Evolutionary conservation across 2,329 filamentous ascomycete genomes (phyloP).

Genomic region (Stemphylium vesicarium): DNA sequence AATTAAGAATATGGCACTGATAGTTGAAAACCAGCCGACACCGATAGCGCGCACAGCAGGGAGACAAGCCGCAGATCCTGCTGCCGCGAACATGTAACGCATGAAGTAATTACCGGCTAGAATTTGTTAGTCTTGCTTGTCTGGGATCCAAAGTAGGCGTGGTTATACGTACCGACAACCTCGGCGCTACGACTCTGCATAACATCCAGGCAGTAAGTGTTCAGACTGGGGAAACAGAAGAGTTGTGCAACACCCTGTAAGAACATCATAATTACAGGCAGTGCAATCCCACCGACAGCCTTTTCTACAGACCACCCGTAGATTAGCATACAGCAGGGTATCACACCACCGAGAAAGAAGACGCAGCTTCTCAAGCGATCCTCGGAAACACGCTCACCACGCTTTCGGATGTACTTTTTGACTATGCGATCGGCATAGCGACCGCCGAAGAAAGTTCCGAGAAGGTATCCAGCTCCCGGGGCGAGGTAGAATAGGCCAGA

Average conservation of each 20-base stretch:
- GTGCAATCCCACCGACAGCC: constrained; percentile 60
- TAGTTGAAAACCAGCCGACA: constrained; percentile 81
- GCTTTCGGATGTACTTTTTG: constrained; percentile 67
- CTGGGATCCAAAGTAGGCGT: background rate
- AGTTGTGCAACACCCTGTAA: constrained; percentile 75
- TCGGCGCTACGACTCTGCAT: constrained; percentile 75
- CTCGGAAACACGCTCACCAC: constrained; percentile 68
- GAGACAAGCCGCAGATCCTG: constrained; percentile 73
- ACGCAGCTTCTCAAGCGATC: constrained; percentile 66
- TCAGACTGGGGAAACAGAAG: constrained; percentile 76
- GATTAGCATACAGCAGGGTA: constrained; percentile 69
- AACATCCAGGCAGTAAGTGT: constrained; percentile 83
- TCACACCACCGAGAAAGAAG: constrained; percentile 62
- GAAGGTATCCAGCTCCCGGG: constrained; percentile 72
- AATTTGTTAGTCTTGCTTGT: constrained; percentile 2
- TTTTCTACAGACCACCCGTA: constrained; percentile 71
- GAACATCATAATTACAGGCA: constrained; percentile 77
- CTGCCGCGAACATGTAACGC: constrained; percentile 75
- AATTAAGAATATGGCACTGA: constrained; percentile 65
- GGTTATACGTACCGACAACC: constrained; percentile 60
- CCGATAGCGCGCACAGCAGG: constrained; percentile 77
- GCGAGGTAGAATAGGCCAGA: constrained; percentile 77
- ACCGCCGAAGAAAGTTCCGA: constrained; percentile 75
- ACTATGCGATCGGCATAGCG: constrained; percentile 72
- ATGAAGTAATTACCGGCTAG: constrained; percentile 77